Evolutionary conservation across 345 rosid species (phyloP), one percentile per base, ranked within the genome.

Genomic region (Mallotus nudiflorus): DNA sequence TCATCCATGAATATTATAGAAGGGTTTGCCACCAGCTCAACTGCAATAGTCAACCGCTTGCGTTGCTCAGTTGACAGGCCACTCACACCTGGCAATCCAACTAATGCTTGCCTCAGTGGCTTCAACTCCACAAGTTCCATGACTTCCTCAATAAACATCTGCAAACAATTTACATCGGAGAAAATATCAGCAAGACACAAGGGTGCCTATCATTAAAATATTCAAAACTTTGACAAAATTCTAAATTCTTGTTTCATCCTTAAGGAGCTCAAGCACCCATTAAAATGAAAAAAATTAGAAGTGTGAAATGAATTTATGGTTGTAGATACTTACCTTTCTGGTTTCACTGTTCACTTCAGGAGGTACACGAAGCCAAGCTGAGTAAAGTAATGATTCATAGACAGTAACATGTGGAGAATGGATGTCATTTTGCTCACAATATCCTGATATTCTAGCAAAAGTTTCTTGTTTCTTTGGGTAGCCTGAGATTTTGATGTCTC

Each of bases 11-110:
- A 62, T 42, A 62, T 62, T 42, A 91, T 89, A 15, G 97, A 93
- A 13, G 98, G 97, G 77, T 93, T 93, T 25, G 96, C 96, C 69
- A 93, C 98, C 8, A 91, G 87, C 90, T 93, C 97, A 35, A 91
- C 92, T 0, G 98, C 98, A 42, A 91, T 85, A 13, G 98, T 93
- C 9, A 93, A 82, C 80, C 98, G 85, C 71, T 93, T 93, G 61
- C 97, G 87, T 60, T 93, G 96, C 83, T 93, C 97, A 0, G 91
- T 89, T 39, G 98, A 93, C n/a, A 93, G 80, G 66, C 98, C 98
- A 73, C 73, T 85, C 70, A 83, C 84, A 20, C 97, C 92, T 6
- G 98, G 94, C 68, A 93, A 77, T 37, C 98, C 98, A 16, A 93
- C 94, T n/a, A 86, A 66, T 44, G 94, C 88, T 25, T 85, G 66